These are phyloP conservation scores for Alternaria ethzedia DNA, from an alignment of 2,329 filamentous ascomycete genomes.

Conservation along the genomic window DNA sequence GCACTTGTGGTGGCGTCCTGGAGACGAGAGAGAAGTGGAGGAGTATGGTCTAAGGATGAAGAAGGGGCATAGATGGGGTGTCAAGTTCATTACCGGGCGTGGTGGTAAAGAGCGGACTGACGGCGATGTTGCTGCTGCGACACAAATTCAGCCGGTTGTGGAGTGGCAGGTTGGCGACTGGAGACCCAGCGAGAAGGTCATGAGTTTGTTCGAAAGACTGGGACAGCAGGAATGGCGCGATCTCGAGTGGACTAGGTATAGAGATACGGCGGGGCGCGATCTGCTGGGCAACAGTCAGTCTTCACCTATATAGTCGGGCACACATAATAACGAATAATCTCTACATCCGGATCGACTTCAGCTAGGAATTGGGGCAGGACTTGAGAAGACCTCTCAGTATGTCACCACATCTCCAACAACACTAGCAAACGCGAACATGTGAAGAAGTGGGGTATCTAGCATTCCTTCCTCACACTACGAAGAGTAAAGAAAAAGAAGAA, in stretches of 20 bases:
- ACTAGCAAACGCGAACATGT: neutral
- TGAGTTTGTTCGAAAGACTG: conserved; percentile 15
- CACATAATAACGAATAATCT: neutral
- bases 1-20: conserved; percentile 11
- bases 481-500: neutral
- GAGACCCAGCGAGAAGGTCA: conserved; percentile 14
- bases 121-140: conserved; percentile 2
- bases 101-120: neutral
- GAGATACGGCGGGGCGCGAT: neutral
- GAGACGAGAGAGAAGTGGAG: conserved; percentile 9
- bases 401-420: neutral
- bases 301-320: conserved; percentile 1
- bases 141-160: conserved; percentile 11
- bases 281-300: conserved; percentile 12
- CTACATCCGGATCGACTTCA: neutral
- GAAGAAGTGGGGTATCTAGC: neutral
- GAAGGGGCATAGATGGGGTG: conserved; percentile 17
- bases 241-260: conserved; percentile 11
- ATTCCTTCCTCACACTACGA: neutral
- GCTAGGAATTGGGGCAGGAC: neutral
- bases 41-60: conserved; percentile 6
- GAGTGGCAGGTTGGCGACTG: conserved; percentile 20
- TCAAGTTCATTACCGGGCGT: conserved; percentile 14
- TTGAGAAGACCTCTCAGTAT: no score
- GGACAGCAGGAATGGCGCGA: conserved; percentile 17